phyloP scores from a whole-genome alignment of 129 eudicot species.

The Saposhnikovia divaricata region DNA sequence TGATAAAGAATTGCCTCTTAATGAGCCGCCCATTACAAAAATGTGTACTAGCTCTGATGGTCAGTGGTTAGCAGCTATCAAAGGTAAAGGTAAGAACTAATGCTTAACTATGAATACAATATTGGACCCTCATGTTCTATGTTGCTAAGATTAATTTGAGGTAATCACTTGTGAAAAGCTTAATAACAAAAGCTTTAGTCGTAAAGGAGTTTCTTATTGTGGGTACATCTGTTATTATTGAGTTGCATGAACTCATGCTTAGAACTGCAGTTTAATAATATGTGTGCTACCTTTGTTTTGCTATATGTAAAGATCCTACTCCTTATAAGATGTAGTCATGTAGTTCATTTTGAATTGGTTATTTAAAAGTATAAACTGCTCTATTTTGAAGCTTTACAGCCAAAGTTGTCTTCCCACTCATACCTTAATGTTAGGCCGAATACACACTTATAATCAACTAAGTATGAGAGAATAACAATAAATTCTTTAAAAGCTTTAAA shows the following conservation, averaged over 20 bases:
- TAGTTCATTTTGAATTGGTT: not conserved
- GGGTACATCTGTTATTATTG: not conserved
- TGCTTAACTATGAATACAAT: not conserved
- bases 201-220: not conserved
- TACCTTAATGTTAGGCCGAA: too few relatives aligned
- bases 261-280: not conserved
- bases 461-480: too few relatives aligned
- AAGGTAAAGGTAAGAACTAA: conserved; percentile 46
- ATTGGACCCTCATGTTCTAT: not conserved
- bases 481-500: too few relatives aligned
- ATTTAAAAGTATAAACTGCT: too few relatives aligned
- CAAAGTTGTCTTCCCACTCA: too few relatives aligned
- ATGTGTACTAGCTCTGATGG: conserved; percentile 87
- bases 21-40: conserved; percentile 81
- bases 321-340: not conserved
- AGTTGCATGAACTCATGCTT: not conserved
- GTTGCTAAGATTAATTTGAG: not conserved
- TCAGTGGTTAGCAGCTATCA: conserved; percentile 92
- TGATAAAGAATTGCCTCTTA: conserved; percentile 47
- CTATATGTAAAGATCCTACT: not conserved
- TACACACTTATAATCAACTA: too few relatives aligned
- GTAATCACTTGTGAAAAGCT: not conserved
- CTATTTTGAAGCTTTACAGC: too few relatives aligned
- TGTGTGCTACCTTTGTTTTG: not conserved
- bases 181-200: not conserved